Evolutionary conservation across 2,329 filamentous ascomycete genomes (phyloP), one percentile per base, ranked within the genome.

Genomic region (Microdochium nivale): DNA sequence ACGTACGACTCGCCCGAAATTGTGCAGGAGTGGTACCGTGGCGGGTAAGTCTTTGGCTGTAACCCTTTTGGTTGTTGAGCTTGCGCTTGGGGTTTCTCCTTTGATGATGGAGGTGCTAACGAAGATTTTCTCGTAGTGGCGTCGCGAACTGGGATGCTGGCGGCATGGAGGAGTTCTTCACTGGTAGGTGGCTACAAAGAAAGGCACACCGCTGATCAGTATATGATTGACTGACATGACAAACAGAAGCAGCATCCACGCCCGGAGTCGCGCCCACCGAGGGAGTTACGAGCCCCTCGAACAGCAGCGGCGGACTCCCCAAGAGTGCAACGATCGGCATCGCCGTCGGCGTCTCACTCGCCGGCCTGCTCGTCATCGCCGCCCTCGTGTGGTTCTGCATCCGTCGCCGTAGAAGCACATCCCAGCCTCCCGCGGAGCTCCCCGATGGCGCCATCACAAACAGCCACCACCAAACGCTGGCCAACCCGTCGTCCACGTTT

Each of bases 1-100:
- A 51, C 54, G n/a, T 72, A 72, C 50, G 61, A 69, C 47, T 65
- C 59, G 24, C 65, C 67, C 7, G 52, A 54, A 1, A 54, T 58
- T 1, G 61, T 71, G 13, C 56, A 60, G 53, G 51, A 64, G 11
- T 70, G 67, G 64, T 71, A 71, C 49, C 3, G 21, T 7, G 19
- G 19, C 10, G 40, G 40, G 40, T 44, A 19, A 44, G 40, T 44
- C 19, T 24, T 44, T 37, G 8, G 33, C 33, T 37, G 30, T 8
- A 33, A 33, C 30, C 8, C 30, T 33, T 33, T 8, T 8, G 30
- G 14, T 16, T n/a, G 7, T 8, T 40, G 35, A n/a, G n/a, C n/a
- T 19, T 11, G 40, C 19, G 21, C 21, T 44, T 7, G 27, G 11
- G 11, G 27, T 5, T 5, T 5, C 27, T 5, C 27, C 5, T 30